Conservation (phyloP, 768 basidiomycete genomes). For the Pholiota molesta region DNA sequence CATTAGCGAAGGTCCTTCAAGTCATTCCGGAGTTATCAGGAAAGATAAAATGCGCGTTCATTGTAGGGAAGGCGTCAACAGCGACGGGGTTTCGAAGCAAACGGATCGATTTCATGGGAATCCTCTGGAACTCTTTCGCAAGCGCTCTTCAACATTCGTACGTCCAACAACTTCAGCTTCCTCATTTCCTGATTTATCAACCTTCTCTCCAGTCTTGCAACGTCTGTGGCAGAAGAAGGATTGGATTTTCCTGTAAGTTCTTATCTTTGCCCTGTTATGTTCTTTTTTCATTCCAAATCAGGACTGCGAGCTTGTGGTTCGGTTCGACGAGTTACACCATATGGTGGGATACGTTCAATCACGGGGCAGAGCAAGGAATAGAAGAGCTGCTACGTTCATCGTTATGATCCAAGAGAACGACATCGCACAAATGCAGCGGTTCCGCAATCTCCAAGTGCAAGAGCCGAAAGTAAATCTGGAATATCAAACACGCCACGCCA, state of each 20-base stretch:
- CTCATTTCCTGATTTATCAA: background rate
- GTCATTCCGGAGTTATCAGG: conserved; percentile 59
- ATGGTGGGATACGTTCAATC: conserved; percentile 91
- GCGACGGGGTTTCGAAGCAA: conserved; percentile 42
- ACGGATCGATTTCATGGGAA: conserved; percentile 54
- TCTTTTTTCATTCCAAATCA: conserved; percentile 26
- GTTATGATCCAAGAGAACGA: conserved; percentile 77
- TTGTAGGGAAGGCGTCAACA: conserved; percentile 72
- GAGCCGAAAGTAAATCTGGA: conserved; percentile 68
- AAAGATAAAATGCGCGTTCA: conserved; percentile 60
- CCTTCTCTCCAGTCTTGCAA: conserved; percentile 62
- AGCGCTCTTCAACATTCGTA: conserved; percentile 69
- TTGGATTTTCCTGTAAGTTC: conserved; percentile 78
- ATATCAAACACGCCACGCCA: conserved; percentile 57
- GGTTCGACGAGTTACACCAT: conserved; percentile 81
- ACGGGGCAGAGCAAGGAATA: conserved; percentile 81
- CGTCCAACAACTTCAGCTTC: conserved; percentile 28
- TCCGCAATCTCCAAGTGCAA: conserved; percentile 55
- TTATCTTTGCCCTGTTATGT: background rate
- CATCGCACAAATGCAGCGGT: conserved; percentile 55
- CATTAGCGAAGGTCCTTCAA: conserved; percentile 66
- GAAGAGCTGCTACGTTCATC: conserved; percentile 69
- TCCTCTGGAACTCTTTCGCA: conserved; percentile 65
- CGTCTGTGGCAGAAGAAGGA: conserved; percentile 90
- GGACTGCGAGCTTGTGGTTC: conserved; percentile 86